phyloP scores from a whole-genome alignment of 2,329 filamentous ascomycete species.

The Aspergillus viridinutans region DNA sequence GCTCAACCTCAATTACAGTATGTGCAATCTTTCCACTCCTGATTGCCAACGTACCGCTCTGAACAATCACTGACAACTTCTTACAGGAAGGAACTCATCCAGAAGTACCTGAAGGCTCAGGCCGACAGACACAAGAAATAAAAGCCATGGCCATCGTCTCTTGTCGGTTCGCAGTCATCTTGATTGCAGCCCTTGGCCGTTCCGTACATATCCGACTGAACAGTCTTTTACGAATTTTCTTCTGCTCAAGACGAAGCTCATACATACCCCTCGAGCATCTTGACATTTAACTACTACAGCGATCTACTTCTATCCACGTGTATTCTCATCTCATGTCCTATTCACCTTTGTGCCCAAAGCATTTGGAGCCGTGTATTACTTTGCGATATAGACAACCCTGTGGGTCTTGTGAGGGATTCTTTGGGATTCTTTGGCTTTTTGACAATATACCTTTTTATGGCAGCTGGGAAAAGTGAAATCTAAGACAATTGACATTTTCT shows the following conservation, averaged over 20 bases:
- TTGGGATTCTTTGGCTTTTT: constrained; percentile 5
- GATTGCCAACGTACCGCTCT: neutral
- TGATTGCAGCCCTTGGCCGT: too few relatives aligned
- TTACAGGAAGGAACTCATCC: constrained; percentile 59
- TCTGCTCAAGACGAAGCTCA: neutral
- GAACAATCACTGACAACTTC: constrained; percentile 8
- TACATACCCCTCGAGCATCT: neutral
- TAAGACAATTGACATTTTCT: neutral
- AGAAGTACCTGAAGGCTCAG: constrained; percentile 64
- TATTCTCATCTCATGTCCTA: constrained; percentile 6
- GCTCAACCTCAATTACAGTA: constrained; percentile 87
- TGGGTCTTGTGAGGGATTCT: constrained; percentile 13
- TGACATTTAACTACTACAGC: neutral
- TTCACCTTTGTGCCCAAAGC: constrained; percentile 4
- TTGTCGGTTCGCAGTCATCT: too few relatives aligned
- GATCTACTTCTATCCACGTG: constrained; percentile 3
- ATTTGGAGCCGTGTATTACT: constrained; percentile 16
- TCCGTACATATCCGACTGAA: neutral
- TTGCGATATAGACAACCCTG: constrained; percentile 18
- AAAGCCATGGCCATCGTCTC: constrained; percentile 6
- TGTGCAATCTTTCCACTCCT: constrained; percentile 35
- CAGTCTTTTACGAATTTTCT: neutral
- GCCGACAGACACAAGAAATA: constrained; percentile 61
- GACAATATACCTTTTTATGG: constrained; percentile 1
- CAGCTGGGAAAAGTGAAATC: neutral